Base-by-base conservation (phyloP, 2,329 filamentous ascomycete species). In the Aspergillus sp. region DNA sequence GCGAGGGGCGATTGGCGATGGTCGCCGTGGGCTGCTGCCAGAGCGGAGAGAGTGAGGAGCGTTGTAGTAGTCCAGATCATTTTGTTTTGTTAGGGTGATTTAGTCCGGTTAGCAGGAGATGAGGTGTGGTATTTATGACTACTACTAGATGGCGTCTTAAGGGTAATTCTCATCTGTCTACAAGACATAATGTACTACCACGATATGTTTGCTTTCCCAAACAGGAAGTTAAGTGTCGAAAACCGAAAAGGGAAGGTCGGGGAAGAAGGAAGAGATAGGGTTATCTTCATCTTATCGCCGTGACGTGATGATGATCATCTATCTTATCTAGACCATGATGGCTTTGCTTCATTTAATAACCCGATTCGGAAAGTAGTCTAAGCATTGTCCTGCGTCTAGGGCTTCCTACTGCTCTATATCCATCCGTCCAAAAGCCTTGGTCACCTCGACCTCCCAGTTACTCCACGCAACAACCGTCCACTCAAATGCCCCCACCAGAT, bases 381-480 rank as follows among this genome's bases (percentile, higher is more conserved):
- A 8, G 9, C 36, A 26, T 39, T 12, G 26, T 36, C n/a, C 26
- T 36, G n/a, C n/a, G n/a, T 7, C 4, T 7, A 33, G 30, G 7
- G 26, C 58, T 43, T 56, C 41, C 36, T 50, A 44, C 35, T 67
- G 61, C 42, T 59, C 55, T 9, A 69, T 64, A 57, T 88, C 84
- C 72, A 91, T 81, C 48, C 87, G 75, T 47, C 79, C 75, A 61
- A 88, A 82, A 0, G 86, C 86, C 57, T 79, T 83, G 46, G 76
- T 67, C 29, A 90, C 85, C 66, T 91, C 82, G 47, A 73, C 68
- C 1, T 88, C 77, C 87, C 88, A 94, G 54, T 88, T 75, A 62
- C 85, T 88, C 64, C 82, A 74, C 1, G 80, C 82, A 28, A 94
- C 86, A 59, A 94, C 84, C 2, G 77, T 68, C 88, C 88, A 94